Base-by-base conservation (phyloP, 306 rosid genomes). In the Fragaria nilgerrensis region DNA sequence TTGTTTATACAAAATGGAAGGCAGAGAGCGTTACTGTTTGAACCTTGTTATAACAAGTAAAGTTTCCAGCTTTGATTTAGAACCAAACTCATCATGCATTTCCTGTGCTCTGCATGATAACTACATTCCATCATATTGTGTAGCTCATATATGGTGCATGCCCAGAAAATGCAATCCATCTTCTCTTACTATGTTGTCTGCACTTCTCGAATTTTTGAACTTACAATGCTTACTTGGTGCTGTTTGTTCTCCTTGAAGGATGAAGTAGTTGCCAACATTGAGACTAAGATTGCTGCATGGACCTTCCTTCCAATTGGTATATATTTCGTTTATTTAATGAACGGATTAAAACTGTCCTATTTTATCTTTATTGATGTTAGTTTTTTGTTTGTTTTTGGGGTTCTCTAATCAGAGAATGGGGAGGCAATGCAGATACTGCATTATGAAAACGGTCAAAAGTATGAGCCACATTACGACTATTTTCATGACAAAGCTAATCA, bases 301-400 rank as follows among this genome's bases (percentile, higher is more conserved):
- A 95, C 99, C 61, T 92, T 95, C 85, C 91, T 90, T 85, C 99
- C 97, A 27, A 0, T 67, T 63, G 97, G 99, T 95, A 78, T 79
- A 80, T 71, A 70, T 53, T 49, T 63, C 41, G n/a, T 39, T 34
- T 55, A 64, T 67, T 72, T 64, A 8, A 48, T 76, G 3, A 22
- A 43, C 36, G 44, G 32, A 7, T 73, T 65, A 49, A 63, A 70
- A 67, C 11, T 22, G 52, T 70, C 66, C 17, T 50, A 34, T 39
- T 17, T 47, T 58, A 68, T 22, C 58, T 68, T 45, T 61, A 49
- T 41, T 59, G 75, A 75, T 68, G 68, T 6, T 62, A 62, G 2
- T 23, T 58, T 53, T 6, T 58, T 66, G 43, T 15, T 62, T 29
- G 1, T 23, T 58, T 53, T 6, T 58, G 61, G 32, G 71, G 37